Evolutionary conservation across 73 alveolate species (phyloP), one percentile per base, ranked within the genome.

Genomic region (Uronychia binucleata): DNA sequence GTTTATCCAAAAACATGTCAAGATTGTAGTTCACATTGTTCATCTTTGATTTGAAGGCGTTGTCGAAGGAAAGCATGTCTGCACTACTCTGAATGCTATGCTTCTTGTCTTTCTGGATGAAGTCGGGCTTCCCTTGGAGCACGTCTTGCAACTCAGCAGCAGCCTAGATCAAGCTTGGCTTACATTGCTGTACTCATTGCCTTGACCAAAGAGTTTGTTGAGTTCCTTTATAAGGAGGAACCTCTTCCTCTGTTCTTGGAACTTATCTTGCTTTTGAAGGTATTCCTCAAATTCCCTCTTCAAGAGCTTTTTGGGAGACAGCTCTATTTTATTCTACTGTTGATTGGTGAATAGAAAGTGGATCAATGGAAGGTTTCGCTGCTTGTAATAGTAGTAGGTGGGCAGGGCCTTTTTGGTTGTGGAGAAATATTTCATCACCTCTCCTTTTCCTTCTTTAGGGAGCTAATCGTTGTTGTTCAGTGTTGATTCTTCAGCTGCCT

Each of bases 91-190:
- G 1, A 58, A 32, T 67, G 32, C 28, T 81, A 57, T 60, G 57
- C 26, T 81, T 76, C 26, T 58, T 78, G 28, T 59, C 75, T 46
- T 81, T 81, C 31, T 58, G n/a, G 28, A 58, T 81, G 59, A 58
- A 78, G 32, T 81, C 88, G 8, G 88, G 81, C 31, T 81, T 81
- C 26, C 88, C 88, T 79, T 58, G 32, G 30, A 81, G 67, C n/a
- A 81, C 75, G 28, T 81, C 88, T 81, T 81, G 34, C 31, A 81
- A 81, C 75, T 81, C 88, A 59, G 31, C 33, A 14, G 88, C 88
- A 29, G 88, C 88, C 60, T 81, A 58, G 26, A 58, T 58, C 33
- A 58, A 81, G 31, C 34, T 11, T 5, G 5, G 5, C 67, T 46
- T 46, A 46, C 67, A 46, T 46, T 46, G 5, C n/a, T 11, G 67